These are phyloP conservation scores for Penicillium maclennaniae DNA, from an alignment of 495 filamentous ascomycete genomes.

Conservation along the genomic window DNA sequence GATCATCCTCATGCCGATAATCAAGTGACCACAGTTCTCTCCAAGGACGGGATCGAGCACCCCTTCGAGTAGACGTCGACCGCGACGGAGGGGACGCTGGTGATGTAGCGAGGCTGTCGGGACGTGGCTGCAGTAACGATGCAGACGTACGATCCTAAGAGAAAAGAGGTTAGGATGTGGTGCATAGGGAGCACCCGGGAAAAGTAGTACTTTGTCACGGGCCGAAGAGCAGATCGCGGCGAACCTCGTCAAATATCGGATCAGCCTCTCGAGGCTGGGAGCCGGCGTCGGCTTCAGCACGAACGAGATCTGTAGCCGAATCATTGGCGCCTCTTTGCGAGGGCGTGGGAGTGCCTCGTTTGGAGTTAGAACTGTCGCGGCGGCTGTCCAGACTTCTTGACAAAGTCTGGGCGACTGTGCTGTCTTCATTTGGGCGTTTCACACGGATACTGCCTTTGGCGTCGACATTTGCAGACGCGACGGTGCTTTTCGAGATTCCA, in stretches of 20 bases:
- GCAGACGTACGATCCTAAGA: neutral
- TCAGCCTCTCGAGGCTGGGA: slow-evolving; percentile 34
- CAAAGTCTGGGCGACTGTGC: slow-evolving; percentile 68
- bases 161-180: slow-evolving; percentile 2
- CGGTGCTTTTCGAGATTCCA: slow-evolving; percentile 82
- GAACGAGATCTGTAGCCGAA: slow-evolving; percentile 35
- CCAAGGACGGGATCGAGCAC: slow-evolving; percentile 42
- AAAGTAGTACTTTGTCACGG: slow-evolving; percentile 39
- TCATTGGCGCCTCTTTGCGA: slow-evolving; percentile 34
- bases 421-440: slow-evolving; percentile 51
- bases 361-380: slow-evolving; percentile 78
- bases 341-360: slow-evolving; percentile 51
- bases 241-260: slow-evolving; percentile 48
- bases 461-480: slow-evolving; percentile 82
- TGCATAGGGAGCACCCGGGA: slow-evolving; percentile 15
- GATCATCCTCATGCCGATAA: slow-evolving; percentile 40
- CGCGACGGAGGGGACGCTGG: slow-evolving; percentile 17
- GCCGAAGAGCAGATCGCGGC: slow-evolving; percentile 44
- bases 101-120: slow-evolving; percentile 1
- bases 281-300: slow-evolving; percentile 29
- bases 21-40: slow-evolving; percentile 51
- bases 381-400: slow-evolving; percentile 86
- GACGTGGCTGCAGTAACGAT: slow-evolving; percentile 1
- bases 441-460: slow-evolving; percentile 67
- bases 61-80: slow-evolving; percentile 23